A percentile compares a stretch with the other conserved stretches of the same genome.
Conservation (phyloP, 495 filamentous ascomycete species). For the Lepidopterella palustris region DNA sequence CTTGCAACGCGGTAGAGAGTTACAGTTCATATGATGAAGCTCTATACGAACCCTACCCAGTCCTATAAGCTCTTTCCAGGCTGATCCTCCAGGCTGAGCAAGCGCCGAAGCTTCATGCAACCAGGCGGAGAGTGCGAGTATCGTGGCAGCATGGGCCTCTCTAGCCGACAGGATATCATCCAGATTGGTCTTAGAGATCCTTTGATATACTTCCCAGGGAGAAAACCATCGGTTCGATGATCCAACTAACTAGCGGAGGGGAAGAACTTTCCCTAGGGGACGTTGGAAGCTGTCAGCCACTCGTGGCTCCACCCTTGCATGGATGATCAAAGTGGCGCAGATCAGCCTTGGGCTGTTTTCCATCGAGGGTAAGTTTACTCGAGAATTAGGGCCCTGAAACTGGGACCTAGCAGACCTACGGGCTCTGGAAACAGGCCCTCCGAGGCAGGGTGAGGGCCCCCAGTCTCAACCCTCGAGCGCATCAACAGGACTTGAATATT, state of each 20-base stretch:
- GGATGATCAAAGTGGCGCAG: conserved; percentile 1
- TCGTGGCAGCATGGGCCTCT: background rate
- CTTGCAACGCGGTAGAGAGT: background rate
- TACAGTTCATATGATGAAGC: background rate
- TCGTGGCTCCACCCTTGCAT: background rate
- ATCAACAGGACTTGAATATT: too few relatives aligned
- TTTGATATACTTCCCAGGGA: background rate
- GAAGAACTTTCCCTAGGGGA: background rate
- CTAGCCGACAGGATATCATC: background rate
- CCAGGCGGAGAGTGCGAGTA: background rate
- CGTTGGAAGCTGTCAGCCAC: conserved; percentile 1
- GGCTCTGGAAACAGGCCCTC: background rate
- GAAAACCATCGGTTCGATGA: background rate
- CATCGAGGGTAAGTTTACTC: conserved; percentile 3
- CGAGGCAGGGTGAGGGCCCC: background rate
- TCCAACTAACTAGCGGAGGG: background rate
- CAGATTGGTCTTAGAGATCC: background rate
- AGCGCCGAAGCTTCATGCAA: background rate
- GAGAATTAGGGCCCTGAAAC: background rate
- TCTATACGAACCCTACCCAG: background rate
- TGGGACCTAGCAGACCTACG: background rate
- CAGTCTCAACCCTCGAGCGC: too few relatives aligned
- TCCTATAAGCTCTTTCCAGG: background rate
- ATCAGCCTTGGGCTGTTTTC: conserved; percentile 2
- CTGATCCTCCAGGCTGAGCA: conserved; percentile 1